A percentile compares a stretch with the other conserved stretches of the same genome.
Conservation (phyloP, 768 basidiomycete genomes). For the Boletus tylopilopsis region DNA sequence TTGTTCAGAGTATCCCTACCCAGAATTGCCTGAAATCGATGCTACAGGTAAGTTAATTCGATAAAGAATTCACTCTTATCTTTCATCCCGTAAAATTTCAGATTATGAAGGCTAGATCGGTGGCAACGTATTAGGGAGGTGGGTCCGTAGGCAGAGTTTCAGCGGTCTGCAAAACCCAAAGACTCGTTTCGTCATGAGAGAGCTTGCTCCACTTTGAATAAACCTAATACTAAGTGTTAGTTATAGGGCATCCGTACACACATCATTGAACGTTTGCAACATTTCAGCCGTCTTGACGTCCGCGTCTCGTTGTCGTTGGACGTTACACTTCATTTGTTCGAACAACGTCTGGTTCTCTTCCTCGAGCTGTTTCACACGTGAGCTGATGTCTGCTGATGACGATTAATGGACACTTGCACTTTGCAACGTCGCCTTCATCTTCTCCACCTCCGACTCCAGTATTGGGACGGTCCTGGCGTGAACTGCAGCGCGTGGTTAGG, state of each 20-base stretch:
- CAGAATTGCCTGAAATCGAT: too few species aligned
- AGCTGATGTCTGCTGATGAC: background rate
- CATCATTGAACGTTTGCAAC: slow-evolving; percentile 55
- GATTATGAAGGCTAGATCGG: too few species aligned
- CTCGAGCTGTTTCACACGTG: slow-evolving; percentile 44
- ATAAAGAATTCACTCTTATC: too few species aligned
- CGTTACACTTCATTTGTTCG: slow-evolving; percentile 47
- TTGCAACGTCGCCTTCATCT: slow-evolving; percentile 35
- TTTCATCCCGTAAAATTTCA: too few species aligned
- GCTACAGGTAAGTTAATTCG: too few species aligned
- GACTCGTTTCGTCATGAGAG: slow-evolving; percentile 61
- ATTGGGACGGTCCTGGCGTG: slow-evolving; percentile 62
- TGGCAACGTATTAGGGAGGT: background rate
- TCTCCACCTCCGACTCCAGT: slow-evolving; percentile 42
- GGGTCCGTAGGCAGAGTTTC: slow-evolving; percentile 36
- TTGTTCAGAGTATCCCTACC: too few species aligned
- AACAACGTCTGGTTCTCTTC: slow-evolving; percentile 49
- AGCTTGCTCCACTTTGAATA: slow-evolving; percentile 50
- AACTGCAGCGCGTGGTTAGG: slow-evolving; percentile 48
- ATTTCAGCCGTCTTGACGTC: slow-evolving; percentile 45
- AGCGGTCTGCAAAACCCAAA: slow-evolving; percentile 29
- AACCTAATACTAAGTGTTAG: slow-evolving; percentile 35
- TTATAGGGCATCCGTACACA: slow-evolving; percentile 26
- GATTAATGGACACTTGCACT: slow-evolving; percentile 26
- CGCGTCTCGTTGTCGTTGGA: slow-evolving; percentile 40